Percentiles rank a stretch among this genome's conserved stretches.
These are phyloP conservation scores for Spizellomyces punctatus DNA, from an alignment of 192 early-diverging fungal species.

Conservation along the genomic window DNA sequence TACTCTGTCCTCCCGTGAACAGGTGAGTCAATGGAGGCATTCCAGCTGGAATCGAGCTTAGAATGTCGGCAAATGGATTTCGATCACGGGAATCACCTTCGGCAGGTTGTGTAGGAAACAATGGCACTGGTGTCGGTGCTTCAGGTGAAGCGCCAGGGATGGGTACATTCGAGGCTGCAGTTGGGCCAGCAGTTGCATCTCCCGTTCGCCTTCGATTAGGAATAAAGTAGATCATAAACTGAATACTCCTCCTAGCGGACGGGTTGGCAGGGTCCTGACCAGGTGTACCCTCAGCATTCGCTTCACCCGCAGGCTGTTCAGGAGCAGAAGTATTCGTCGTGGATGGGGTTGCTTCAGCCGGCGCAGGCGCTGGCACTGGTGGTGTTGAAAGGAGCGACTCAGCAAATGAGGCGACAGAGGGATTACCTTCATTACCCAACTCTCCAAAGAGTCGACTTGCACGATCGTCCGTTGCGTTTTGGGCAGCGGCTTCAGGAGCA, in stretches of 20 bases:
- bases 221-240: slow-evolving; percentile 32
- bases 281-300: background rate
- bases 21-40: background rate
- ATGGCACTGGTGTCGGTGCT: background rate
- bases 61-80: background rate
- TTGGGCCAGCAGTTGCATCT: background rate
- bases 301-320: background rate
- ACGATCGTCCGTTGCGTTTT: background rate
- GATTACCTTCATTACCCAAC: background rate
- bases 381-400: background rate
- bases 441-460: background rate
- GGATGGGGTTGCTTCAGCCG: background rate
- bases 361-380: background rate
- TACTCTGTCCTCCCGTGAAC: background rate
- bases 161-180: background rate
- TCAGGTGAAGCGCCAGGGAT: background rate
- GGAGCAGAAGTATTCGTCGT: background rate
- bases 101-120: background rate
- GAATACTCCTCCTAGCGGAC: slow-evolving; percentile 6
- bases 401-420: background rate
- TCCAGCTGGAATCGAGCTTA: background rate
- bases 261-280: background rate
- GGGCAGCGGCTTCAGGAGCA: background rate
- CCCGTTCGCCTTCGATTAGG: background rate
- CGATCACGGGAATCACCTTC: background rate